Evolutionary conservation across 805 yeast genomes (phyloP).

Genomic region (Barnettozyma vustinii): DNA sequence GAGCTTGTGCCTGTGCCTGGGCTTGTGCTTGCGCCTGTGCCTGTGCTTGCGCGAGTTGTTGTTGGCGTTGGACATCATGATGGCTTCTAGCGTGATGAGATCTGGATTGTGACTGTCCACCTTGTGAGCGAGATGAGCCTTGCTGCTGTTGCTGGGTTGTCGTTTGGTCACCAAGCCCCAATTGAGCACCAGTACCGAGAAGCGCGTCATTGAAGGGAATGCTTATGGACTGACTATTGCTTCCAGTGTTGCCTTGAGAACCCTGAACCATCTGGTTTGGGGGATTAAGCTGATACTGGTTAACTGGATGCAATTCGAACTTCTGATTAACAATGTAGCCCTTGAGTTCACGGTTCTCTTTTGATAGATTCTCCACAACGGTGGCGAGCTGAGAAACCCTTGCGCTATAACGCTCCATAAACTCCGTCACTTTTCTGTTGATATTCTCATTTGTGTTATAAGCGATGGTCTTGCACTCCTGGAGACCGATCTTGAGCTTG

Average conservation of each 20-base stretch:
- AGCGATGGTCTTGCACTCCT: constrained; percentile 18
- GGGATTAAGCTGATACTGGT: constrained; percentile 24
- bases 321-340: constrained; percentile 18
- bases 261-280: constrained; percentile 7
- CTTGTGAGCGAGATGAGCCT: not conserved
- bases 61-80: constrained; percentile 11
- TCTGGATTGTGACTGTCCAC: constrained; percentile 19
- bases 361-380: constrained; percentile 21
- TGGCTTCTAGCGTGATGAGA: constrained; percentile 16
- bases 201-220: constrained; percentile 11
- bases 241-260: constrained; percentile 10
- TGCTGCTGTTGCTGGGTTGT: constrained; percentile 18
- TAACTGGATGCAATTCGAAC: constrained; percentile 26
- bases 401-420: constrained; percentile 19
- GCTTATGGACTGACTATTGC: constrained; percentile 12
- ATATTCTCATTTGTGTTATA: constrained; percentile 18
- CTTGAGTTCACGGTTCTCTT: constrained; percentile 25
- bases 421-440: constrained; percentile 21
- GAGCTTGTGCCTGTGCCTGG: constrained; percentile 18
- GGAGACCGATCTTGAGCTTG: constrained; percentile 18
- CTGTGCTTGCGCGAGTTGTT: constrained; percentile 13
- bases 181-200: constrained; percentile 3
- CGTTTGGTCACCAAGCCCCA: constrained; percentile 2
- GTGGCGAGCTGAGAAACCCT: constrained; percentile 19
- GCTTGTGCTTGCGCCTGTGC: constrained; percentile 10